Conservation (phyloP, 768 basidiomycete genomes). For the Termitomyces sp. region DNA sequence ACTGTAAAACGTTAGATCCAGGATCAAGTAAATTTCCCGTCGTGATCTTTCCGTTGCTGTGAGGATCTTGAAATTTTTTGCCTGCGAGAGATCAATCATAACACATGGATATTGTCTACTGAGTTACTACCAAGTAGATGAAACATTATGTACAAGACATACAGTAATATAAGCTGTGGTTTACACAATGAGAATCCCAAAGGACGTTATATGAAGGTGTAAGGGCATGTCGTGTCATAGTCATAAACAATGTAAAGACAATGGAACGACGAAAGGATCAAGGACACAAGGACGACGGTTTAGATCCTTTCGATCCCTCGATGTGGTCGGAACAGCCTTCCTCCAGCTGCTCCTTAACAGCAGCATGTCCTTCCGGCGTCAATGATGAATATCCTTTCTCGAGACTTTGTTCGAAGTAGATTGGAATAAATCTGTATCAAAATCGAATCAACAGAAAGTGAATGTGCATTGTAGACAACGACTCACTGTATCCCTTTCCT, state of each 20-base stretch:
- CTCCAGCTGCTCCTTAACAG: conserved; percentile 67
- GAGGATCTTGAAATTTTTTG: neutral
- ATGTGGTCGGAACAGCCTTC: conserved; percentile 27
- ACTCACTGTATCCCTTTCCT: conserved; percentile 73
- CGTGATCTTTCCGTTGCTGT: neutral
- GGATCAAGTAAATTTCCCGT: neutral
- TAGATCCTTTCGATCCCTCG: conserved; percentile 16
- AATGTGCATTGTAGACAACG: neutral
- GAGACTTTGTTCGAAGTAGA: conserved; percentile 69
- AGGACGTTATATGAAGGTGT: neutral
- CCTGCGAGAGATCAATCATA: too few species aligned
- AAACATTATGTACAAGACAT: neutral
- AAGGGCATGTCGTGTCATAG: neutral
- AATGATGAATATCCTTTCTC: conserved; percentile 62
- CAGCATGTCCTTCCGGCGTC: conserved; percentile 62
- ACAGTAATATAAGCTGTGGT: neutral
- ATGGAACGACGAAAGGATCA: neutral
- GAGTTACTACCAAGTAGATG: neutral
- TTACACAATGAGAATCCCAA: conserved; percentile 1
- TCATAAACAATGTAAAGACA: neutral
- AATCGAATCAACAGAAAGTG: neutral
- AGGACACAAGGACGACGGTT: neutral
- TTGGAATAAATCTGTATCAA: conserved; percentile 55
- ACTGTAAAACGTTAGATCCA: neutral
- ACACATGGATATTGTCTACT: neutral